Evolutionary conservation across 352 stramenopile species (phyloP).

Genomic region (Phytophthora palmivora): DNA sequence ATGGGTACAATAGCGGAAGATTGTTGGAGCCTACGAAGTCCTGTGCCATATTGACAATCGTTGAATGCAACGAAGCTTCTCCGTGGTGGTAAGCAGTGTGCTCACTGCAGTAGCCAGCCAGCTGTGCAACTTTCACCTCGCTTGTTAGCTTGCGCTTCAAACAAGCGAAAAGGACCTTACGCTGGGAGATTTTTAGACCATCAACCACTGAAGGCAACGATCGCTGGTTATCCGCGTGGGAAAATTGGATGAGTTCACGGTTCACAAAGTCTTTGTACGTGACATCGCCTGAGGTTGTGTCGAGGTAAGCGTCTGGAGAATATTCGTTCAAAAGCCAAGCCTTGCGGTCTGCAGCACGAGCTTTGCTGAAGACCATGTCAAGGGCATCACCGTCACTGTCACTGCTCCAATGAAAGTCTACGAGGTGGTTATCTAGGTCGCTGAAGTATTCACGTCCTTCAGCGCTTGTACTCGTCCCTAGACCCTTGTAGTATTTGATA

Average conservation of each 20-base stretch:
- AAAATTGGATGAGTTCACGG: constrained; percentile 99
- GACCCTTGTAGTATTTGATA: constrained; percentile 99
- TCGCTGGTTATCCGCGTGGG: constrained; percentile 95
- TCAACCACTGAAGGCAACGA: constrained; percentile 97
- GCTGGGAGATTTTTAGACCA: constrained; percentile 97
- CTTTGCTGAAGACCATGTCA: constrained; percentile 99
- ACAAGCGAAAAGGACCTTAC: constrained; percentile 98
- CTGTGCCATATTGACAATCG: constrained; percentile 99
- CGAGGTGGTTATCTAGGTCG: constrained; percentile 94
- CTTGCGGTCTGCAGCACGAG: constrained; percentile 96
- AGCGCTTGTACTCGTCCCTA: constrained; percentile 97
- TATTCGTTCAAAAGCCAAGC: constrained; percentile 94
- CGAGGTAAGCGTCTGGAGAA: constrained; percentile 90
- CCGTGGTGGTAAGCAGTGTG: constrained; percentile 99
- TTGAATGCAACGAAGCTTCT: constrained; percentile 97
- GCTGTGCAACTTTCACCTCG: constrained; percentile 99
- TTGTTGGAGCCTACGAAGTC: constrained; percentile 99
- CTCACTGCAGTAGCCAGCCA: constrained; percentile 98
- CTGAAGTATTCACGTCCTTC: constrained; percentile 99
- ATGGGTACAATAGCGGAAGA: constrained; percentile 96
- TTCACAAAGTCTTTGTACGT: constrained; percentile 98
- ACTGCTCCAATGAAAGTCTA: constrained; percentile 87
- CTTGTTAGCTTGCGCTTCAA: constrained; percentile 98
- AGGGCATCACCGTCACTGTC: constrained; percentile 92
- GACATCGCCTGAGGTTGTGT: constrained; percentile 92